A percentile compares a stretch with the other conserved stretches of the same genome.
These are phyloP conservation scores for Tetrahymena malaccensis DNA, from an alignment of 73 alveolate species.

Conservation along the genomic window DNA sequence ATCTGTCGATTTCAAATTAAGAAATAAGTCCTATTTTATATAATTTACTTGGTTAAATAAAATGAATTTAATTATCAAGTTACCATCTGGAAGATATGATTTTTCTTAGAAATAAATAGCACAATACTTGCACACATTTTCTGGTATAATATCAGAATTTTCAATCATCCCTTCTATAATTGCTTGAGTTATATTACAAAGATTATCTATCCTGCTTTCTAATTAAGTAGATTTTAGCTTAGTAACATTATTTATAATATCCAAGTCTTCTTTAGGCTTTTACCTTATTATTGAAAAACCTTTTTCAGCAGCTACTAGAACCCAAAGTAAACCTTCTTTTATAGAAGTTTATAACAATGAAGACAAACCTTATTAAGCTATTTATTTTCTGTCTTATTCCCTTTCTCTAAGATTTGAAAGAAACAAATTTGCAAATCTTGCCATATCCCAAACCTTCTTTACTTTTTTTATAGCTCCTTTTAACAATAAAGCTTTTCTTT, in stretches of 20 bases:
- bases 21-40: background rate
- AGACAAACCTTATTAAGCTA: background rate
- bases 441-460: background rate
- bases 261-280: background rate
- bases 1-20: background rate
- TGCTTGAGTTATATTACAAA: background rate
- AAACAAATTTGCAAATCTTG: background rate
- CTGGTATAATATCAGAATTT: background rate
- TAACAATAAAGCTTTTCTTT: background rate
- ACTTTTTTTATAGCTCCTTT: background rate
- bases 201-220: background rate
- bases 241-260: background rate
- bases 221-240: background rate
- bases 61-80: background rate
- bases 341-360: background rate
- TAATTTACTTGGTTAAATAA: background rate
- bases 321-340: background rate
- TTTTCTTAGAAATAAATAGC: background rate
- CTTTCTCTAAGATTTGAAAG: background rate
- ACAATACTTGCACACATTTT: background rate
- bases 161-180: background rate
- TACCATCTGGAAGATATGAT: background rate
- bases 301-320: background rate
- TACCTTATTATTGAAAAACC: background rate
- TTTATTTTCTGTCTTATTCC: background rate